Conservation (phyloP, 495 filamentous ascomycete genomes). For the Aeminium ludgeri region DNA sequence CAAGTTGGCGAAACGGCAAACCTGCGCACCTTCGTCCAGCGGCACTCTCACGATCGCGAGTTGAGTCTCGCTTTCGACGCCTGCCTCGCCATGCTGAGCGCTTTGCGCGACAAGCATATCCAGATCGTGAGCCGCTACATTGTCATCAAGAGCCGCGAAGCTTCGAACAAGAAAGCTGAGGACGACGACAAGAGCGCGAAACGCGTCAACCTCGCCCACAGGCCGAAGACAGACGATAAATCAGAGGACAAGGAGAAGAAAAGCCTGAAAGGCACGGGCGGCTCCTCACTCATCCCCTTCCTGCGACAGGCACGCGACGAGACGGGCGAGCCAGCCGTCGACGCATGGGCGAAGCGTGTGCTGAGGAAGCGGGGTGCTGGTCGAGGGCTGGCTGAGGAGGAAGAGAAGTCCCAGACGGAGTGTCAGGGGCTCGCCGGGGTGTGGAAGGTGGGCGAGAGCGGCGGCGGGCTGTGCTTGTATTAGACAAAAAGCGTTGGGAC, state of each 20-base stretch:
- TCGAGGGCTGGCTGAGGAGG: conserved; percentile 13
- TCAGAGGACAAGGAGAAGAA: conserved; percentile 21
- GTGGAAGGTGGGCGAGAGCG: conserved; percentile 73
- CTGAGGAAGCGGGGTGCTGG: conserved; percentile 40
- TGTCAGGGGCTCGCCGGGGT: conserved; percentile 66
- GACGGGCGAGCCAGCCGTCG: conserved; percentile 80
- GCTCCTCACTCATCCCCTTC: conserved; percentile 83
- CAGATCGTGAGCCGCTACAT: conserved; percentile 95
- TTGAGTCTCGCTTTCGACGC: conserved; percentile 76
- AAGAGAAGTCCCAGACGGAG: conserved; percentile 38
- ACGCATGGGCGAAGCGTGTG: conserved; percentile 61
- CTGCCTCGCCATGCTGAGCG: conserved; percentile 76
- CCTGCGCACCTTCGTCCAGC: conserved; percentile 69
- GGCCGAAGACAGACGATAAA: conserved; percentile 29
- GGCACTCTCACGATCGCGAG: conserved; percentile 38
- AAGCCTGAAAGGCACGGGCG: conserved; percentile 76
- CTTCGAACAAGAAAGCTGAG: conserved; percentile 9
- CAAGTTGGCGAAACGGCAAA: conserved; percentile 70
- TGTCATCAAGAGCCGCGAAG: conserved; percentile 50
- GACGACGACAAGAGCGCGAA: conserved; percentile 10
- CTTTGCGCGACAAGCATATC: conserved; percentile 85
- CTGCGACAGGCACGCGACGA: conserved; percentile 91
- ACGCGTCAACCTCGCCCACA: conserved; percentile 46
- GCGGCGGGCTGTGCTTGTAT: conserved; percentile 48
- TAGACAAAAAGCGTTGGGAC: background rate